phyloP scores from a whole-genome alignment of 768 basidiomycete species.

The Termitomyces sp. region DNA sequence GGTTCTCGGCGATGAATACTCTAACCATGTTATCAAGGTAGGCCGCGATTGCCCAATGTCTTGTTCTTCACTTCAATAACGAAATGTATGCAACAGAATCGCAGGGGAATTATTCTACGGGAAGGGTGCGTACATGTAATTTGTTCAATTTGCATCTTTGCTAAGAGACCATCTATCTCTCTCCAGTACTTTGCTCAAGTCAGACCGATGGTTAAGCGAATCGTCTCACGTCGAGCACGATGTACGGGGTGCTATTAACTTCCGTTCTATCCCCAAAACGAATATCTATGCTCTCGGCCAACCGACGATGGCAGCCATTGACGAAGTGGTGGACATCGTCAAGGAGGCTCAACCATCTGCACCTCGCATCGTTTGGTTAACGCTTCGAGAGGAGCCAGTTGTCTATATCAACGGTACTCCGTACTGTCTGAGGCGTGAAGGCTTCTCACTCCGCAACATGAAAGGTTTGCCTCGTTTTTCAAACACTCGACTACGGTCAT shows the following conservation, averaged over 20 bases:
- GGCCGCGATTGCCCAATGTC: background rate
- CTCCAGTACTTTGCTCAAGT: constrained; percentile 79
- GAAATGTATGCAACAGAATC: constrained; percentile 51
- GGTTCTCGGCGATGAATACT: constrained; percentile 93
- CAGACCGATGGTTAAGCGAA: constrained; percentile 85
- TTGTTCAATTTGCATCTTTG: background rate
- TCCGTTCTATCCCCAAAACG: constrained; percentile 77
- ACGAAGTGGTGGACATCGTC: constrained; percentile 69
- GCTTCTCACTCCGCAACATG: constrained; percentile 89
- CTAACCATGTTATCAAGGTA: constrained; percentile 89
- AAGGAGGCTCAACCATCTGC: constrained; percentile 57
- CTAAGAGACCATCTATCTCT: background rate
- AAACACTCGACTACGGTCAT: background rate
- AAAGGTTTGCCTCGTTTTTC: constrained; percentile 50
- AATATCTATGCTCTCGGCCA: constrained; percentile 92
- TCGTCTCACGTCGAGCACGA: constrained; percentile 61
- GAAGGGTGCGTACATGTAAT: constrained; percentile 55
- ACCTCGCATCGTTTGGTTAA: constrained; percentile 80
- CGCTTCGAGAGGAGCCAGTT: constrained; percentile 88
- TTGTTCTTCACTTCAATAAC: background rate
- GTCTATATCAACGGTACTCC: constrained; percentile 92
- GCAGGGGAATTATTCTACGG: constrained; percentile 90
- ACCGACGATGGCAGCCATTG: constrained; percentile 84
- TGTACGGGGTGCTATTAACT: constrained; percentile 93
- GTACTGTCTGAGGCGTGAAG: constrained; percentile 84